Base-by-base conservation (phyloP, 2,329 filamentous ascomycete species). In the Aschersonia sp. region DNA sequence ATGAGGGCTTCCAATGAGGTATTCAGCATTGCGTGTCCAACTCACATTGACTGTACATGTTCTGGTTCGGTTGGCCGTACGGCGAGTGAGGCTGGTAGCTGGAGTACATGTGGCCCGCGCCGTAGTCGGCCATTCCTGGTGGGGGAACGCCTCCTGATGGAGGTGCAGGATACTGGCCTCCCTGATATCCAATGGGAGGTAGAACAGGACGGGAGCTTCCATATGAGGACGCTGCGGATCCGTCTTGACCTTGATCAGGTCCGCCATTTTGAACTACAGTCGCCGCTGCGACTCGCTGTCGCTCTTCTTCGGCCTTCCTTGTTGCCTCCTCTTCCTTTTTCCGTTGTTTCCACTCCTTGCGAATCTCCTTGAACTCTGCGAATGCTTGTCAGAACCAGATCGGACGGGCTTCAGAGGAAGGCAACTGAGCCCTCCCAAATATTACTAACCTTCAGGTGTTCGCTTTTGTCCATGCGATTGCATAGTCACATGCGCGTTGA, bases 401-500 rank as follows among this genome's bases (percentile, higher is more conserved):
- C 8, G 8, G 12, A 37, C 14, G 40, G n/a, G 8, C 9, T 3
- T 11, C 9, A 14, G 40, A n/a, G 40, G 22, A n/a, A 42, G 40
- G 11, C 12, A 29, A 29, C n/a, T 14, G 9, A 39, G 35, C 35
- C n/a, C n/a, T 39, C 35, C 9, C 22, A 22, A 22, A 3, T 22
- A 37, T 12, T 2, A 58, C 84, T 66, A 82, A 95, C 92, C 90
- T 84, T 98, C 92, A 41, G 92, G 92, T 50, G 90, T 95, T 54
- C 92, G 80, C 70, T 98, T 98, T 55, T 80, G 74, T 9, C 92
- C 92, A 58, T 98, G 92, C 51, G 87, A 92, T 65, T 98, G 92
- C 92, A 97, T 97, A 11, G 92, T 97, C 45, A 98, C 92, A 61
- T 98, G 92, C 40, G 92, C 92, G 61, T 98, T 98, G 56, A 98